These are phyloP conservation scores for Crotalaria pallida DNA, from an alignment of 306 rosid genomes.

Conservation along the genomic window DNA sequence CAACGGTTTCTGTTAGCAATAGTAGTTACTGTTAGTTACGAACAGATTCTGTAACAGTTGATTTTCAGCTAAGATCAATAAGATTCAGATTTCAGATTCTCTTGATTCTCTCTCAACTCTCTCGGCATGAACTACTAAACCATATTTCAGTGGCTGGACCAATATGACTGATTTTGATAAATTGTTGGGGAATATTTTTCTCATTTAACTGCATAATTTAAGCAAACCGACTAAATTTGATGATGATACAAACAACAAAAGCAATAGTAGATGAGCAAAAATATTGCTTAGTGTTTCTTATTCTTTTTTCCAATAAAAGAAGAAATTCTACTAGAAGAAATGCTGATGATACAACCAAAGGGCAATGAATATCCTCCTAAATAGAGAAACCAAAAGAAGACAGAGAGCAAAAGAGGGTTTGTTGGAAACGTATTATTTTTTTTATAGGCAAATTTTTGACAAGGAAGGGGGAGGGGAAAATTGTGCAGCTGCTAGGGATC, in stretches of 20 bases:
- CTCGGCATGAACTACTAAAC: not conserved
- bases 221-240: constrained; percentile 3
- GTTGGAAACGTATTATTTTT: not conserved
- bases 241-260: not conserved
- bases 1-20: too few relatives aligned
- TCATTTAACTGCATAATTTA: not conserved
- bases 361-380: not conserved
- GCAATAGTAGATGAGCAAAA: not conserved
- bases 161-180: constrained; percentile 1
- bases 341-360: not conserved
- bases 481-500: too few relatives aligned
- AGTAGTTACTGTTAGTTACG: not conserved
- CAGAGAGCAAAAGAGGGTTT: not conserved
- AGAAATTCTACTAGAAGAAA: not conserved
- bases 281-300: not conserved
- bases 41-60: not conserved
- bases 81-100: not conserved
- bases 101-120: not conserved
- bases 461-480: too few relatives aligned
- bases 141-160: not conserved
- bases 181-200: not conserved
- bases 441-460: too few relatives aligned
- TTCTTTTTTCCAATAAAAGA: not conserved
- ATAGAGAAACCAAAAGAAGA: not conserved
- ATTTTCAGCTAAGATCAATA: not conserved